Percentiles rank a stretch among this genome's conserved stretches.
Evolutionary conservation across 495 filamentous ascomycete species (phyloP).

Genomic region (Penicillium taxi): DNA sequence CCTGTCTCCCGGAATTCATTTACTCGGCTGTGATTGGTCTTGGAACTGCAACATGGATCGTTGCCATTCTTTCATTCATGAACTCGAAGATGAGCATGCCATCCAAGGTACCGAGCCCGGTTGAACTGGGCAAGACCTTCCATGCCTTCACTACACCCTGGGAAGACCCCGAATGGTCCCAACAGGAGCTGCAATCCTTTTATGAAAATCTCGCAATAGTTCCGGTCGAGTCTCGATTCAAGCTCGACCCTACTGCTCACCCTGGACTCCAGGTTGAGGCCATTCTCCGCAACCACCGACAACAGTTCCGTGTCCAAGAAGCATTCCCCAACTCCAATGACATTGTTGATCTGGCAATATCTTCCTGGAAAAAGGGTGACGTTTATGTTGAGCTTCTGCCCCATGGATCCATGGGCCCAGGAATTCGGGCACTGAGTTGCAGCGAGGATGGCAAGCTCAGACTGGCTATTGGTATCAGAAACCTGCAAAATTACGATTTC

Average conservation of each 20-base stretch:
- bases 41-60: constrained; percentile 45
- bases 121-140: constrained; percentile 31
- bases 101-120: constrained; percentile 31
- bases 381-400: constrained; percentile 43
- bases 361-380: constrained; percentile 34
- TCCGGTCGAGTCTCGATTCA: constrained; percentile 25
- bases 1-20: constrained; percentile 26
- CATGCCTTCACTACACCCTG: constrained; percentile 41
- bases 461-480: constrained; percentile 37
- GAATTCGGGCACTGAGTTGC: constrained; percentile 42
- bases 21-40: constrained; percentile 48
- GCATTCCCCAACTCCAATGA: constrained; percentile 40
- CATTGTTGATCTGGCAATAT: constrained; percentile 31
- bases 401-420: constrained; percentile 30
- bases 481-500: constrained; percentile 27
- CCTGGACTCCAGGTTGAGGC: constrained; percentile 45
- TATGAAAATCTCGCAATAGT: constrained; percentile 28
- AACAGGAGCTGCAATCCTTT: constrained; percentile 45
- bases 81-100: constrained; percentile 40
- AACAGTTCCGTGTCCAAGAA: constrained; percentile 29
- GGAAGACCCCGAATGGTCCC: constrained; percentile 40
- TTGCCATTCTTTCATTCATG: constrained; percentile 42
- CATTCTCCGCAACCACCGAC: constrained; percentile 28
- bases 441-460: constrained; percentile 27
- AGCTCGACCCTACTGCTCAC: constrained; percentile 30